phyloP scores from a whole-genome alignment of 2,329 filamentous ascomycete species.

The Aspergillus carbonarius region DNA sequence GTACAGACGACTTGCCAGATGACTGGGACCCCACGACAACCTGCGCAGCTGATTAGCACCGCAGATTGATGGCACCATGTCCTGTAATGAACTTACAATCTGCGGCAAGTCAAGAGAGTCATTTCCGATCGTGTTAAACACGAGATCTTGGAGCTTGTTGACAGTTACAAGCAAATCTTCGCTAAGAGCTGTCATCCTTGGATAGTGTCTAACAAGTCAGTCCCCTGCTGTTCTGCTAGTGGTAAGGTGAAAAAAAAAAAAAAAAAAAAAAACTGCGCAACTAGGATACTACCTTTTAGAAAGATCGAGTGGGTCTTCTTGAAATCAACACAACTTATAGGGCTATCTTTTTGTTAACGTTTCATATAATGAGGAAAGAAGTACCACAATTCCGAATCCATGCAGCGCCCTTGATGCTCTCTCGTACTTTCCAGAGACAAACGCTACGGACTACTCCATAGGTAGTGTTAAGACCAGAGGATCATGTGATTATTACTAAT shows the following conservation, averaged over 20 bases:
- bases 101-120: conserved; percentile 96
- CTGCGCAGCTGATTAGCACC: conserved; percentile 48
- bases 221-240: not conserved
- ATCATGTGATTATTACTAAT: not conserved
- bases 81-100: conserved; percentile 68
- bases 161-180: conserved; percentile 94
- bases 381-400: not conserved
- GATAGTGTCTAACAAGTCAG: not conserved
- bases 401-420: not conserved
- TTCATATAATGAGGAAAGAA: not conserved
- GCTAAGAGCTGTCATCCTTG: conserved; percentile 84
- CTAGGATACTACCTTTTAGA: not conserved
- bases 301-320: not conserved
- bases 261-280: not conserved
- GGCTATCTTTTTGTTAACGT: not conserved
- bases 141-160: conserved; percentile 97
- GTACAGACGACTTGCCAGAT: conserved; percentile 95
- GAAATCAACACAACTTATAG: not conserved
- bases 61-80: not conserved
- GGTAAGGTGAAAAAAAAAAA: no score
- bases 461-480: not conserved
- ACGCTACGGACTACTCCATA: not conserved
- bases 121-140: conserved; percentile 99
- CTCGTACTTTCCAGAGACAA: not conserved
- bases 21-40: conserved; percentile 98